These are phyloP conservation scores for Anisodus acutangulus DNA, from an alignment of 257 asterid genomes.

Conservation along the genomic window DNA sequence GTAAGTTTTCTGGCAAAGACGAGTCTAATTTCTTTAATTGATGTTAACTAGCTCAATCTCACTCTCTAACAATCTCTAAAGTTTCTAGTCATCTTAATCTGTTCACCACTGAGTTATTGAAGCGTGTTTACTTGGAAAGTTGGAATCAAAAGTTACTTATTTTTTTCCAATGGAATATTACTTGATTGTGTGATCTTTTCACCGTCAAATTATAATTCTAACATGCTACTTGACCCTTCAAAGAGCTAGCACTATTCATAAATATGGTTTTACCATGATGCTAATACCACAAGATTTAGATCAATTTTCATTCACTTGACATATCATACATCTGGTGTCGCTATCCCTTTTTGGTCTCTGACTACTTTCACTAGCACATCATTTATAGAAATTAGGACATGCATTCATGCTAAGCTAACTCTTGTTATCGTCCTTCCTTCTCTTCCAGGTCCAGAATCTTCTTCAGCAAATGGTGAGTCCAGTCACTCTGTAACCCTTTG, in stretches of 20 bases:
- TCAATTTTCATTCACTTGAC: background rate
- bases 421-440: background rate
- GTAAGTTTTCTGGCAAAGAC: slow-evolving; percentile 48
- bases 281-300: background rate
- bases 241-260: background rate
- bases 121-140: background rate
- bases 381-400: background rate
- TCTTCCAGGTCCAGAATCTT: slow-evolving; percentile 78
- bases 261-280: background rate
- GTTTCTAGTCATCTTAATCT: slow-evolving; percentile 20
- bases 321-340: background rate
- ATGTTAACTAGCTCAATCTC: background rate
- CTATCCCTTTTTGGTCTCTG: background rate
- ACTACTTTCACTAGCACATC: background rate
- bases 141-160: background rate
- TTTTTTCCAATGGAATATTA: background rate
- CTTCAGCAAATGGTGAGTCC: slow-evolving; percentile 83
- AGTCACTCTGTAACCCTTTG: slow-evolving; percentile 15
- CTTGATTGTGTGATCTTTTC: background rate
- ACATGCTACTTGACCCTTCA: background rate
- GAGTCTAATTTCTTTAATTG: background rate
- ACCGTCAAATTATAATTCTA: background rate
- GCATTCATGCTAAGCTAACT: background rate
- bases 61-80: background rate
- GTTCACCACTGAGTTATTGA: background rate